Conservation (phyloP, 257 asterid genomes). For the Euphrasia confusa region DNA sequence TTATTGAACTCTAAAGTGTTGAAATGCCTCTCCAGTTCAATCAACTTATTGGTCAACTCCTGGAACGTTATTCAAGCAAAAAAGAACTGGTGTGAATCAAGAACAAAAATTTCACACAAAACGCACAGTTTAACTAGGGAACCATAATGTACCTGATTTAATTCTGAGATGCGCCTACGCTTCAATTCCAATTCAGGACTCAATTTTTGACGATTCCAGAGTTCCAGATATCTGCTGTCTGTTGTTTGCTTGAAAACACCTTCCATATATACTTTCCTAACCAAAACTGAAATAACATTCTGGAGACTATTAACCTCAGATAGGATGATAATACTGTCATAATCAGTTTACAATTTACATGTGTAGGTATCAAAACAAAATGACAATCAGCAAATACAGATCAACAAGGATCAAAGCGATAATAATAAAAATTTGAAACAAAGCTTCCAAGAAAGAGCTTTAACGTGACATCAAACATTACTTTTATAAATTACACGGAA, state of each 20-base stretch:
- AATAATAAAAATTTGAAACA: neutral
- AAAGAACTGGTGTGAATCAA: conserved; percentile 21
- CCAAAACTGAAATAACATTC: conserved; percentile 50
- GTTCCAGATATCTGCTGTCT: conserved; percentile 78
- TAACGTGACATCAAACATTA: conserved; percentile 1
- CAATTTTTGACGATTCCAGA: conserved; percentile 86
- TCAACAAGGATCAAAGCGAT: conserved; percentile 15
- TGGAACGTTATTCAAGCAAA: conserved; percentile 24
- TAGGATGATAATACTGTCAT: conserved; percentile 10
- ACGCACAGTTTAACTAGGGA: conserved; percentile 14
- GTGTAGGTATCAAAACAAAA: neutral
- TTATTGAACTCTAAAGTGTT: conserved; percentile 70
- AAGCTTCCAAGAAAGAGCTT: conserved; percentile 6
- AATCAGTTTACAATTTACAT: conserved; percentile 4
- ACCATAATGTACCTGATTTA: conserved; percentile 54
- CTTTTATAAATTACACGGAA: conserved; percentile 4
- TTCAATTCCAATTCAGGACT: conserved; percentile 80
- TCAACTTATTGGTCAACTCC: conserved; percentile 74
- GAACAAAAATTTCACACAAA: conserved; percentile 16
- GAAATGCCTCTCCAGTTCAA: conserved; percentile 89
- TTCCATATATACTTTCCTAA: conserved; percentile 73
- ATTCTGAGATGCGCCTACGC: conserved; percentile 52
- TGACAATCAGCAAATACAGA: conserved; percentile 1
- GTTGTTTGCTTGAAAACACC: conserved; percentile 82
- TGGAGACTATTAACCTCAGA: conserved; percentile 21